Evolutionary conservation across 1,139 yeast species (phyloP), one percentile per base, ranked within the genome.

Genomic region (Protomyces lactucae-debilis): DNA sequence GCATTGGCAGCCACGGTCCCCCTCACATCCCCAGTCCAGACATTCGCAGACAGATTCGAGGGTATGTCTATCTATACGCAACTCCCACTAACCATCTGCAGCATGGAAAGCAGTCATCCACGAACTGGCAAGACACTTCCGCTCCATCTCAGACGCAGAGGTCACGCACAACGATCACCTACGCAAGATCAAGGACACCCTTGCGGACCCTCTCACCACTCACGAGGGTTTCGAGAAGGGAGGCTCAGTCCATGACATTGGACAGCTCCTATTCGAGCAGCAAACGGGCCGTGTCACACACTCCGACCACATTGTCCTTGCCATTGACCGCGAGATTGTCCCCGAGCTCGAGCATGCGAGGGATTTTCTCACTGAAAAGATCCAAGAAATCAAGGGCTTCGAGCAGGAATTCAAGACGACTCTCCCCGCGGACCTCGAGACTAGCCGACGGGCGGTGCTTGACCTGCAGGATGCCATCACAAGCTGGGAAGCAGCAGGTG

Each of bases 291-390:
- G 59, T n/a, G 64, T 55, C 18, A 37, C 51, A 21, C 60, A 60
- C 48, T 46, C 55, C 14, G 60, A 55, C 25, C 60, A 55, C 23
- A 60, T 61, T 21, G 40, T 55, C 10, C 87, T 86, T 73, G 97
- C 90, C 71, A 79, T 91, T 67, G 83, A 81, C 65, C 78, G 79
- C 57, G 82, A 84, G 45, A 83, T 90, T 18, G 83, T 92, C 57
- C 97, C 97, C 52, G 83, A 95, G 68, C 79, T 92, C 54, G 97
- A 90, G 73, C 96, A 88, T 71, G 80, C 92, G 71, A 82, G 95
- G 71, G 82, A 89, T 68, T 97, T 91, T 74, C 78, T 92, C 67
- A 76, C 87, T 67, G 85, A 89, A 60, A 91, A 92, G 73, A 89
- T 91, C 68, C 90, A 87, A 75, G 97, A 92, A 75, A 91, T 92